Conservation (phyloP, 2,329 filamentous ascomycete species). For the Nemania abortiva region DNA sequence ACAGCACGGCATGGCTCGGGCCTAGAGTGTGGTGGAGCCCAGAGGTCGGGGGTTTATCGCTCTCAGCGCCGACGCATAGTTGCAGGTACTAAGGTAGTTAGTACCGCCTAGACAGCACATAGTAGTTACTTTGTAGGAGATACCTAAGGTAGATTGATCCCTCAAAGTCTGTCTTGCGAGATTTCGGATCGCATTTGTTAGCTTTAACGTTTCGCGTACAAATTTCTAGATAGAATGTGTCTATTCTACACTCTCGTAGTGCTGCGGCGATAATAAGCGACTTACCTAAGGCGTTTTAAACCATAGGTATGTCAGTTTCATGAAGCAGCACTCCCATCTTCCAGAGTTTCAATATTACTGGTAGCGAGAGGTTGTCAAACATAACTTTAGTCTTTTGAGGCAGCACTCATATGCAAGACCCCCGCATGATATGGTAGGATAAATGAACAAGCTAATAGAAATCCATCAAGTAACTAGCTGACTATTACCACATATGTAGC, state of each 20-base stretch:
- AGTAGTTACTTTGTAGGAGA: too few relatives aligned
- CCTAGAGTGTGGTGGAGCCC: conserved; percentile 15
- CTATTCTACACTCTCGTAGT: too few relatives aligned
- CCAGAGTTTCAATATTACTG: too few relatives aligned
- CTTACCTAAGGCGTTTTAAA: too few relatives aligned
- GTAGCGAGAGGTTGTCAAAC: background rate
- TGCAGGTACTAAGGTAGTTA: background rate
- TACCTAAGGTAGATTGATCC: background rate
- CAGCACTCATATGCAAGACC: background rate
- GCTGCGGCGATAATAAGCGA: too few relatives aligned
- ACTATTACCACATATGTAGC: background rate
- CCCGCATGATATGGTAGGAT: background rate
- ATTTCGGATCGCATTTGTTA: background rate
- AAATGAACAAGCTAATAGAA: background rate
- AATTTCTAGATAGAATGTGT: background rate
- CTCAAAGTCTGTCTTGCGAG: background rate
- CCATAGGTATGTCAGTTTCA: too few relatives aligned
- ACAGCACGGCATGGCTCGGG: conserved; percentile 24
- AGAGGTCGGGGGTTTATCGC: conserved; percentile 8
- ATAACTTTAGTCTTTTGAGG: background rate
- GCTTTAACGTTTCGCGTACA: background rate
- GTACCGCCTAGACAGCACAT: background rate
- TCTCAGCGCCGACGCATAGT: conserved; percentile 3
- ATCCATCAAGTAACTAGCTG: background rate
- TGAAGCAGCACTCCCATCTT: too few relatives aligned